These are phyloP conservation scores for Arbutus unedo DNA, from an alignment of 148 eudicot species.

Conservation along the genomic window DNA sequence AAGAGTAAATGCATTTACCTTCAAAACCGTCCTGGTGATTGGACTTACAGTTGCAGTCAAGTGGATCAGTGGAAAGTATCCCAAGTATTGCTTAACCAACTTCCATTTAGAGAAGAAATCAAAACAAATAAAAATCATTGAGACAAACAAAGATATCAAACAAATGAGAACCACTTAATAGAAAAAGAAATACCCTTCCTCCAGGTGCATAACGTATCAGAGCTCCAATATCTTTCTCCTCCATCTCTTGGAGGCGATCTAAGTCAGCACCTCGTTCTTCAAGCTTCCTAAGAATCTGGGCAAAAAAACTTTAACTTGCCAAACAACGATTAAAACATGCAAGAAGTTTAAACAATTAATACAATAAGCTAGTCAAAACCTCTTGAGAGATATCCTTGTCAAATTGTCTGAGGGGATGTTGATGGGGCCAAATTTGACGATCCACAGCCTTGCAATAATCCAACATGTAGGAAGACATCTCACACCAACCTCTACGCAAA, in stretches of 20 bases:
- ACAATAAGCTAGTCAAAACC: conserved; percentile 41
- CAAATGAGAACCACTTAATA: neutral
- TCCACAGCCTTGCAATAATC: conserved; percentile 99
- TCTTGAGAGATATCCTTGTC: conserved; percentile 83
- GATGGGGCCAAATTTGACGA: conserved; percentile 98
- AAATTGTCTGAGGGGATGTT: conserved; percentile 95
- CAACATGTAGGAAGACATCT: conserved; percentile 86
- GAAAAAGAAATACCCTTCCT: conserved; percentile 65
- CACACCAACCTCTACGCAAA: conserved; percentile 98
- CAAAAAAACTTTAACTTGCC: neutral
- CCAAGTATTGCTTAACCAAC: conserved; percentile 83
- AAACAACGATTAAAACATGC: neutral
- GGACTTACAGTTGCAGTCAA: conserved; percentile 97
- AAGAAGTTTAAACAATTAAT: conserved; percentile 4
- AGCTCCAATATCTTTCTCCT: conserved; percentile 93
- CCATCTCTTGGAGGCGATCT: conserved; percentile 87
- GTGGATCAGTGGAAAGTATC: conserved; percentile 70
- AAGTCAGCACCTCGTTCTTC: conserved; percentile 89
- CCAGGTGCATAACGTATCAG: conserved; percentile 87
- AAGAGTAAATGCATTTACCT: conserved; percentile 45
- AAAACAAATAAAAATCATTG: conserved; percentile 11
- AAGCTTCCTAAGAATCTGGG: conserved; percentile 89
- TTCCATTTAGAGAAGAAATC: conserved; percentile 33
- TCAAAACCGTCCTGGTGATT: conserved; percentile 95
- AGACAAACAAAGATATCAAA: neutral